Percentiles rank a stretch among this genome's conserved stretches.
Conservation (phyloP, 1,284 basidiomycete species). For the Cystobasidium pallidum region DNA sequence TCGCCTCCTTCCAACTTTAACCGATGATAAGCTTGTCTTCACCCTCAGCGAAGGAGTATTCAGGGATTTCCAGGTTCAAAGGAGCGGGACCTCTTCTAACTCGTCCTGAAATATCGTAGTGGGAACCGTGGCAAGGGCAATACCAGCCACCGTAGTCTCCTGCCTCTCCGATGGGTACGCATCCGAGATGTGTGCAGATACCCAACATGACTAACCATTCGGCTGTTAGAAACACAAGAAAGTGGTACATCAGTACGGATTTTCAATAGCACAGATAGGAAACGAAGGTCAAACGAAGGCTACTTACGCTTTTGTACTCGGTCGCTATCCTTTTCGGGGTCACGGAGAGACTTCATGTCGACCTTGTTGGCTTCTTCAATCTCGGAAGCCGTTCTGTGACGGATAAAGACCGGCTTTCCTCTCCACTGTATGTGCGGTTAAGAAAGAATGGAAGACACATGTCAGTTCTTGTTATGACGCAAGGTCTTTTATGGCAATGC, state of each 20-base stretch:
- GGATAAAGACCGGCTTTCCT: conserved; percentile 99
- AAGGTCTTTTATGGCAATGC: too few species aligned
- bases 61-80: conserved; percentile 85
- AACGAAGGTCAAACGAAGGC: background rate
- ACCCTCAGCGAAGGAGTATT: conserved; percentile 81
- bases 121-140: conserved; percentile 94
- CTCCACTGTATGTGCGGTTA: conserved; percentile 68
- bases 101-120: conserved; percentile 80
- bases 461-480: background rate
- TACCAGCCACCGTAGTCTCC: conserved; percentile 90
- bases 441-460: background rate
- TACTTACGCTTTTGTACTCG: conserved; percentile 81
- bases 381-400: conserved; percentile 90
- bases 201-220: conserved; percentile 82
- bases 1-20: conserved; percentile 62
- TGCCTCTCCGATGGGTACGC: conserved; percentile 79
- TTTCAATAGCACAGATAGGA: too few species aligned
- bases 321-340: conserved; percentile 87
- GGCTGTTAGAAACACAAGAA: conserved; percentile 20
- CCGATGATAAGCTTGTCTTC: conserved; percentile 90
- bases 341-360: conserved; percentile 85
- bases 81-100: conserved; percentile 54
- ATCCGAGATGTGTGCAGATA: conserved; percentile 98
- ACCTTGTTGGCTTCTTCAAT: conserved; percentile 87
- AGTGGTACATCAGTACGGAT: conserved; percentile 8